Base-by-base conservation (phyloP, 371 early-diverging fungal species). In the Haplosporangium sp. region DNA sequence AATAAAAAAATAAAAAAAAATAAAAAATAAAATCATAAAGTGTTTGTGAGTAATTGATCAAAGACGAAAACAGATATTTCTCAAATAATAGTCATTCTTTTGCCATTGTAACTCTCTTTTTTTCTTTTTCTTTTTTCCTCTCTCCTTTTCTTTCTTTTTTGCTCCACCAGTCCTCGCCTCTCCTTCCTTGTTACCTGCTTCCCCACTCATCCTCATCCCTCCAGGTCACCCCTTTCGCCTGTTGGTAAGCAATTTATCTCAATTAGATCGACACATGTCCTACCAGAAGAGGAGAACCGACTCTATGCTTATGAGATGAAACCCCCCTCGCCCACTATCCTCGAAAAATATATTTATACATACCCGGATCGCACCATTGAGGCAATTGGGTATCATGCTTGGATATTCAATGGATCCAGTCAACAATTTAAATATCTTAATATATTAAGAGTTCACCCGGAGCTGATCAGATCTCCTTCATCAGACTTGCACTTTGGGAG, bases 11-110 rank as follows among this genome's bases (percentile, higher is more conserved):
- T 37, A 11, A 50, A 63, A 19, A 63, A 34, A 11, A 35, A 52
- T n/a, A n/a, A n/a, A n/a, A 4, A 19, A 13, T 6, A 15, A 4
- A 37, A 15, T 45, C 4, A 6, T 10, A 50, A 19, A 27, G 52
- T 27, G 34, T 37, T 17, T 11, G 65, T 65, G 65, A 65, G 65
- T 65, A 65, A 65, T 65, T 57, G 65, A 65, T 56, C 40, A 63
- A 63, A 45, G 17, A 48, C 17, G 17, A 48, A 48, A 57, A 45
- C 20, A 27, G 40, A 37, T 48, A 27, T 19, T 38, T 17, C 61
- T 60, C 50, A 58, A 67, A 58, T 59, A 61, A 9, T 45, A 61
- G 11, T 44, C 63, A 13, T 62, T 47, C 55, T 37, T 56, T 17
- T 47, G 37, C 15, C 61, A 39, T 39, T 38, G 34, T 59, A 9